These are phyloP conservation scores for Rubus idaeus DNA, from an alignment of 306 rosid genomes.

Conservation along the genomic window DNA sequence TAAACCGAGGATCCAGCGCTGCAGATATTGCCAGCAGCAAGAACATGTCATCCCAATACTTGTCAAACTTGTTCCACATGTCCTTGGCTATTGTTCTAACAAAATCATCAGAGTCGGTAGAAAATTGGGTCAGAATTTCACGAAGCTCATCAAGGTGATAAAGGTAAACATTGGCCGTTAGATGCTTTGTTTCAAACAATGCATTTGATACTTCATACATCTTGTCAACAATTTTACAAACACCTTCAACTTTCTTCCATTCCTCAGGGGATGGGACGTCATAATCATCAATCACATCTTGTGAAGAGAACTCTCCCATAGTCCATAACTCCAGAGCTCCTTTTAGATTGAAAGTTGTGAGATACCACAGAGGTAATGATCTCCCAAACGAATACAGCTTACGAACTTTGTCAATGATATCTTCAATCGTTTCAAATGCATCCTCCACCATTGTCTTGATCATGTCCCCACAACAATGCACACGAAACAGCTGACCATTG, in stretches of 20 bases:
- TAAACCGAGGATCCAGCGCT: slow-evolving; percentile 20
- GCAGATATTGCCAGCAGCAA: slow-evolving; percentile 16
- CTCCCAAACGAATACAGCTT: neutral
- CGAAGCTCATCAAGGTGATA: slow-evolving; percentile 12
- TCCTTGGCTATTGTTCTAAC: neutral
- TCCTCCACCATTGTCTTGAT: neutral
- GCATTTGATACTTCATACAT: slow-evolving; percentile 13
- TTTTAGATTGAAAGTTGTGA: neutral
- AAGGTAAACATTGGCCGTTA: slow-evolving; percentile 10
- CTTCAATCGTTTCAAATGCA: neutral
- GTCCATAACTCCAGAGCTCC: neutral
- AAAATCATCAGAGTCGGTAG: neutral
- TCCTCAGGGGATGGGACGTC: slow-evolving; percentile 12
- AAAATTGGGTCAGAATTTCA: neutral
- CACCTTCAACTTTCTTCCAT: slow-evolving; percentile 13
- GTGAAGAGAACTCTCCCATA: slow-evolving; percentile 14
- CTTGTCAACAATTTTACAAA: slow-evolving; percentile 6
- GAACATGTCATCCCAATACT: slow-evolving; percentile 20
- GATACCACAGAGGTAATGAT: neutral
- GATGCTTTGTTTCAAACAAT: slow-evolving; percentile 5
- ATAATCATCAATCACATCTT: neutral
- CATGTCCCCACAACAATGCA: slow-evolving; percentile 1
- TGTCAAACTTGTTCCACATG: slow-evolving; percentile 5
- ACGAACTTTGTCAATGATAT: neutral
- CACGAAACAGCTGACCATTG: neutral